Evolutionary conservation across 352 stramenopile species (phyloP).

Genomic region (Elongisporangium prolatum): DNA sequence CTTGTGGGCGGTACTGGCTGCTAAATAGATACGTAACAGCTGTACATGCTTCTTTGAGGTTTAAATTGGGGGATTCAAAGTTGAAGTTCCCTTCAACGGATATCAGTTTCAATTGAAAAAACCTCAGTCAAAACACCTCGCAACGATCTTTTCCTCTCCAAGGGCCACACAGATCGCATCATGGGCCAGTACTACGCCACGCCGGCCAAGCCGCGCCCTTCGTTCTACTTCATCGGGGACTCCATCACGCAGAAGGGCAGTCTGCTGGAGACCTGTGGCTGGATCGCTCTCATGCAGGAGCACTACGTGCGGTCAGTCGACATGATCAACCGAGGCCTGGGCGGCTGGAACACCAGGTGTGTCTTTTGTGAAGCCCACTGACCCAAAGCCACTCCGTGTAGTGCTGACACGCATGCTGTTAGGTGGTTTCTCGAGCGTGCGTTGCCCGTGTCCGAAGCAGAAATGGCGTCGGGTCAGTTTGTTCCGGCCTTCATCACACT

Average conservation of each 20-base stretch:
- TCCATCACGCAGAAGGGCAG: constrained; percentile 54
- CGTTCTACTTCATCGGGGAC: constrained; percentile 36
- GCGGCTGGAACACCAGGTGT: constrained; percentile 58
- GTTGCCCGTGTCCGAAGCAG: constrained; percentile 20
- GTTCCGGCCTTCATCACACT: constrained; percentile 31
- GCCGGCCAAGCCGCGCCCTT: too few relatives aligned
- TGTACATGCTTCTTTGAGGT: too few relatives aligned
- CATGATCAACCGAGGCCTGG: constrained; percentile 46
- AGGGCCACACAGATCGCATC: too few relatives aligned
- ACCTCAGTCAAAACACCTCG: too few relatives aligned
- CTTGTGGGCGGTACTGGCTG: too few relatives aligned
- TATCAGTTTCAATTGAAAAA: too few relatives aligned
- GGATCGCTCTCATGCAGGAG: constrained; percentile 35
- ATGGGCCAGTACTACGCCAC: too few relatives aligned
- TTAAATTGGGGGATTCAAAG: too few relatives aligned
- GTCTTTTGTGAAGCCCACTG: too few relatives aligned
- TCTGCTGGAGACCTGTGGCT: constrained; percentile 31
- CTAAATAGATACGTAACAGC: too few relatives aligned
- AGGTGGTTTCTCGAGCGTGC: constrained; percentile 29
- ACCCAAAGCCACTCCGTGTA: not conserved
- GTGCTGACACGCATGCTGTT: not conserved
- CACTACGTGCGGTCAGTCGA: constrained; percentile 51
- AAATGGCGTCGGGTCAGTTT: constrained; percentile 18
- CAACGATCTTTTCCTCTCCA: too few relatives aligned
- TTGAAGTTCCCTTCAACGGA: too few relatives aligned